Conservation (phyloP, 805 yeast species). For the Lipomyces lipofer region DNA sequence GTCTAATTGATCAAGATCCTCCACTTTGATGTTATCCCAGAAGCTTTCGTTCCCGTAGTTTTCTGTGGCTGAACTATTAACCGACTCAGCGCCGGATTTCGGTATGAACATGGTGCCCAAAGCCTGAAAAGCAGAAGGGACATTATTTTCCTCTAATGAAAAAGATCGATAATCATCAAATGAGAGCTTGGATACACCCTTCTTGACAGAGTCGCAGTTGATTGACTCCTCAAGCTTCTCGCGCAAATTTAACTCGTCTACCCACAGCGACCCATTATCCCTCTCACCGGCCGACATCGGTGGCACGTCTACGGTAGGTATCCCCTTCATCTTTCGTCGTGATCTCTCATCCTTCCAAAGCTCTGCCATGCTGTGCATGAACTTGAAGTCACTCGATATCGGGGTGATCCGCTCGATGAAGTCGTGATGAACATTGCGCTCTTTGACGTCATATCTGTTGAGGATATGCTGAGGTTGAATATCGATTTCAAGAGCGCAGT, state of each 20-base stretch:
- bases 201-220: no score
- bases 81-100: background rate
- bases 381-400: slow-evolving; percentile 27
- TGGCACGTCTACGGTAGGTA: slow-evolving; percentile 3
- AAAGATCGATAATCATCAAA: no score
- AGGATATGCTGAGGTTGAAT: slow-evolving; percentile 57
- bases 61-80: no score
- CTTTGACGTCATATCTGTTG: slow-evolving; percentile 52
- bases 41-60: slow-evolving; percentile 19
- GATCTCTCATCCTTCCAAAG: slow-evolving; percentile 55
- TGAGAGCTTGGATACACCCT: no score
- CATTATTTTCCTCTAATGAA: background rate
- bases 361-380: slow-evolving; percentile 39
- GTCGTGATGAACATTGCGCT: slow-evolving; percentile 53
- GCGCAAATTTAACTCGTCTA: slow-evolving; percentile 5
- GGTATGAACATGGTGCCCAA: slow-evolving; percentile 8
- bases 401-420: slow-evolving; percentile 43
- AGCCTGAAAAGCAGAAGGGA: slow-evolving; percentile 12
- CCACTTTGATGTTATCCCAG: slow-evolving; percentile 12
- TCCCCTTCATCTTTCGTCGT: slow-evolving; percentile 14
- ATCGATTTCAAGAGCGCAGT: slow-evolving; percentile 72
- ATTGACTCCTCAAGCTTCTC: background rate
- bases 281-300: slow-evolving; percentile 5
- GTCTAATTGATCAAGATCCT: slow-evolving; percentile 9
- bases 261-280: slow-evolving; percentile 7